Conservation (phyloP, 129 eudicot species). For the Rutidosis leptorrhynchoides region DNA sequence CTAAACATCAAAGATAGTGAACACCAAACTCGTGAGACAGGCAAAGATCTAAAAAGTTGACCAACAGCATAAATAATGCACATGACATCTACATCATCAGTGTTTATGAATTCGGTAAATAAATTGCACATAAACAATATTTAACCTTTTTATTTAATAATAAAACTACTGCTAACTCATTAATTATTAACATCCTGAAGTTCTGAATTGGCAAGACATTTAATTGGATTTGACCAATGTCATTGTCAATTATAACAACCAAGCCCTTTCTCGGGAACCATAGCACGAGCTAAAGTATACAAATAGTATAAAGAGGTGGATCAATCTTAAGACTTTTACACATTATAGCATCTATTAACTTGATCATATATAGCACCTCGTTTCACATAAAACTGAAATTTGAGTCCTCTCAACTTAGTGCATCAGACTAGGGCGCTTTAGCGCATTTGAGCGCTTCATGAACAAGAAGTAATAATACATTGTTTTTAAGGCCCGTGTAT, state of each 20-base stretch:
- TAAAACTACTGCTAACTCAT: not conserved
- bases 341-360: not conserved
- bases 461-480: no score
- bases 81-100: not conserved
- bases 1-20: not conserved
- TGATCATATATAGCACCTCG: not conserved
- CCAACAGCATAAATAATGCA: not conserved
- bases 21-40: not conserved
- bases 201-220: not conserved
- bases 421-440: no score
- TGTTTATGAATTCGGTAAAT: no score
- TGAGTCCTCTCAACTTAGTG: no score
- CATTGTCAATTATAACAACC: not conserved
- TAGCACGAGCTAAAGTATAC: not conserved
- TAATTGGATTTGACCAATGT: not conserved
- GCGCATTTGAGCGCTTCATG: no score
- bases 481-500: no score
- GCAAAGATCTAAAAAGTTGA: slow-evolving; percentile 19
- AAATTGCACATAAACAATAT: not conserved
- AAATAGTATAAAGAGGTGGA: not conserved
- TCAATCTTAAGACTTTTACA: not conserved
- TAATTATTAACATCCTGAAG: not conserved
- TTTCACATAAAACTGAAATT: no score
- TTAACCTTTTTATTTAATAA: no score
- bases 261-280: not conserved